Conservation (phyloP, 768 basidiomycete species). For the Panus rudis region DNA sequence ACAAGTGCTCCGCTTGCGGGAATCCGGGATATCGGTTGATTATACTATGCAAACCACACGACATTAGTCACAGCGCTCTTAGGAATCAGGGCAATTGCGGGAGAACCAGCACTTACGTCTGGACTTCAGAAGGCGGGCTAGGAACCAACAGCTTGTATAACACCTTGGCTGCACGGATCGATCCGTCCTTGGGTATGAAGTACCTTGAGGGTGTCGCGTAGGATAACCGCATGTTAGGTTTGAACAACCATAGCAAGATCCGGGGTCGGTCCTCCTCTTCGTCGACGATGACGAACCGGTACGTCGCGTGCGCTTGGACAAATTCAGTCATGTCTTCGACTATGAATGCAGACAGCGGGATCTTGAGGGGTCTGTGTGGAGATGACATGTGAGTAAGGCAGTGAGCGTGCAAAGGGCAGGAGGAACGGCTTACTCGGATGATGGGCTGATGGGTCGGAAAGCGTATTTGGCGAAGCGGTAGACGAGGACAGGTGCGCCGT, state of each 20-base stretch:
- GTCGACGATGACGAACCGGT: slow-evolving; percentile 84
- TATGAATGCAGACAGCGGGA: slow-evolving; percentile 82
- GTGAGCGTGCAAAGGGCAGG: background rate
- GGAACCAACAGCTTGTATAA: slow-evolving; percentile 76
- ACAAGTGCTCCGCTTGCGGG: slow-evolving; percentile 81
- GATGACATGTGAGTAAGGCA: background rate
- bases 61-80: background rate
- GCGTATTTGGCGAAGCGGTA: slow-evolving; percentile 83
- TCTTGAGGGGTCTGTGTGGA: slow-evolving; percentile 29
- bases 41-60: slow-evolving; percentile 30
- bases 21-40: slow-evolving; percentile 73
- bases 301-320: slow-evolving; percentile 86
- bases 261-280: slow-evolving; percentile 79
- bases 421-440: slow-evolving; percentile 46
- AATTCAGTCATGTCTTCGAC: slow-evolving; percentile 89
- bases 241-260: slow-evolving; percentile 93
- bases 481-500: slow-evolving; percentile 30
- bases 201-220: slow-evolving; percentile 54
- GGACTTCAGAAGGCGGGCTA: slow-evolving; percentile 45
- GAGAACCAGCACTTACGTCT: slow-evolving; percentile 32
- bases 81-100: background rate
- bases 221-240: slow-evolving; percentile 76
- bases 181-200: slow-evolving; percentile 52
- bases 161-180: slow-evolving; percentile 72
- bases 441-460: slow-evolving; percentile 60